Base-by-base conservation (phyloP, 1,139 yeast genomes). In the Magnusiomyces suaveolens region DNA sequence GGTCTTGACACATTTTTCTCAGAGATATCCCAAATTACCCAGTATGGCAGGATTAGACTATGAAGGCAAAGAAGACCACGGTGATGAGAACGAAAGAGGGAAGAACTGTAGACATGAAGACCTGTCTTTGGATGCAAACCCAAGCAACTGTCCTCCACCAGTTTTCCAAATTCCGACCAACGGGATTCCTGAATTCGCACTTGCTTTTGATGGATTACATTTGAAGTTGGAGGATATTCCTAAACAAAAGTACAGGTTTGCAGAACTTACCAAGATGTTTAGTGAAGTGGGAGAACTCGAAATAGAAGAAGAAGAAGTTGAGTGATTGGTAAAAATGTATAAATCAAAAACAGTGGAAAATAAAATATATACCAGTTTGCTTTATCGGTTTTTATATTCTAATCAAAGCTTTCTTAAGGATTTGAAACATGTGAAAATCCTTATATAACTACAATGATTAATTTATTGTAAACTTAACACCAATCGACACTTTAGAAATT, bases 1-100 rank as follows among this genome's bases (percentile, higher is more conserved):
- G n/a, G 74, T 92, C 8, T 72, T 94, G 48, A 94, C 98, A 0
- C 98, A 92, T 71, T 90, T 92, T 72, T 86, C 96, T 57, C 92
- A 95, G 60, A 36, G 16, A 36, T 36, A 36, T n/a, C 18, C 41
- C 41, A 36, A 36, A n/a, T 18, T 14, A 3, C 41, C 41, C 41
- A 36, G 16, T 16, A n/a, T n/a, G 41, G 41, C 16, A 36, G 41
- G 18, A 36, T 36, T 36, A 16, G 41, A 36, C 3, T 36, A 36
- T 36, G 16, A 36, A 10, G 41, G 18, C 10, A 36, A n/a, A 10
- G 18, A 36, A 10, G 16, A 29, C 12, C 10, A 6, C 6, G 12
- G 12, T 29, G 12, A 29, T 29, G 12, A 29, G 12, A 12, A 29
- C 12, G 33, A 29, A 29, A 12, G 33, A 29, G 33, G 33, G 10